Percentiles rank a stretch among this genome's conserved stretches.
Conservation (phyloP, 1,284 basidiomycete genomes). For the Waitea zeae region DNA sequence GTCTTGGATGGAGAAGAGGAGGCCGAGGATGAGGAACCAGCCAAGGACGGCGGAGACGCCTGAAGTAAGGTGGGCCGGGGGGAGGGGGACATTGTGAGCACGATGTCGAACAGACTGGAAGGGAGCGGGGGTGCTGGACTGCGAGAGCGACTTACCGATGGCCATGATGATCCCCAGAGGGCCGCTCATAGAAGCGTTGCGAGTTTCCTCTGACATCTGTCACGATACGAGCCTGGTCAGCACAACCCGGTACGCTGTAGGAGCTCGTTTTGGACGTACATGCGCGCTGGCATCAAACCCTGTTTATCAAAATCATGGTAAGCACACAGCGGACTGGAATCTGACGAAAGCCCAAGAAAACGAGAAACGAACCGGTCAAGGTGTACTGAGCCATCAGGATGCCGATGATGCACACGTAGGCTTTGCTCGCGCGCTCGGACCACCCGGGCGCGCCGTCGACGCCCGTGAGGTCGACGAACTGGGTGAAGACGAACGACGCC, state of each 20-base stretch:
- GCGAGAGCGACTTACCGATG: slow-evolving; percentile 2
- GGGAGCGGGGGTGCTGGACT: too few species aligned
- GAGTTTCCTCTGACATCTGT: slow-evolving; percentile 67
- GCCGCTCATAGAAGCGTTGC: slow-evolving; percentile 52
- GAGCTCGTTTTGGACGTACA: slow-evolving; percentile 26
- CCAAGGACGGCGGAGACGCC: slow-evolving; percentile 54
- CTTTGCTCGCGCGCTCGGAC: slow-evolving; percentile 45
- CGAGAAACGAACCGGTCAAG: slow-evolving; percentile 29
- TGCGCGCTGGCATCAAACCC: slow-evolving; percentile 60
- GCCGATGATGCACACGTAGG: slow-evolving; percentile 54
- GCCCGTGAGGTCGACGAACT: slow-evolving; percentile 56
- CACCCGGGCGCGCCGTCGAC: slow-evolving; percentile 41
- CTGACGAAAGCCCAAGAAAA: neutral
- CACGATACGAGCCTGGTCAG: neutral
- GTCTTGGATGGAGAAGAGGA: slow-evolving; percentile 65
- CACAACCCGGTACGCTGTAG: neutral
- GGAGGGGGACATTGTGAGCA: slow-evolving; percentile 47
- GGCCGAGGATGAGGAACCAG: slow-evolving; percentile 53
- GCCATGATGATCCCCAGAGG: slow-evolving; percentile 11
- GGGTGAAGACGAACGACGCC: slow-evolving; percentile 47
- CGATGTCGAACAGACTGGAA: slow-evolving; percentile 31
- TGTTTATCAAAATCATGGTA: slow-evolving; percentile 11
- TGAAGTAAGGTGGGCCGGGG: too few species aligned
- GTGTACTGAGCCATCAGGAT: slow-evolving; percentile 60
- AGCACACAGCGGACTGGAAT: neutral